A percentile compares a stretch with the other conserved stretches of the same genome.
Conservation (phyloP, 768 basidiomycete genomes). For the Panellus pusillus region DNA sequence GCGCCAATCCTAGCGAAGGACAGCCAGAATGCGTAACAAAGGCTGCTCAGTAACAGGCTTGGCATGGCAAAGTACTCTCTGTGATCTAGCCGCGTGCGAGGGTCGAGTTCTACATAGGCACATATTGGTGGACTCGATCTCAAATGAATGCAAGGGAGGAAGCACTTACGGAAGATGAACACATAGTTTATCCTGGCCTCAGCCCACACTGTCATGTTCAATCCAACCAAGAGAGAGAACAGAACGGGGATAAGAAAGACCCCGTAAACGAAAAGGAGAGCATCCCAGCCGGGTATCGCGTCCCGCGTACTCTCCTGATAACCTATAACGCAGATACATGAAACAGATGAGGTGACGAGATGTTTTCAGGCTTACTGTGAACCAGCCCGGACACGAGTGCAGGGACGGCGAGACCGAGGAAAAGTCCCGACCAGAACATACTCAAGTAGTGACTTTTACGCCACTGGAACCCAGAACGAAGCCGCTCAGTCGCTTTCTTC, state of each 20-base stretch:
- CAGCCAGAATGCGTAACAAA: constrained; percentile 83
- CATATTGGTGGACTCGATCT: background rate
- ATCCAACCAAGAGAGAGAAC: constrained; percentile 73
- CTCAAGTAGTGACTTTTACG: constrained; percentile 67
- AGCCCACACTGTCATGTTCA: constrained; percentile 84
- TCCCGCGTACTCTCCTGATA: constrained; percentile 52
- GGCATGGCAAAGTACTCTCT: constrained; percentile 77
- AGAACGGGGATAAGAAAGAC: constrained; percentile 71
- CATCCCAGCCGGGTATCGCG: constrained; percentile 67
- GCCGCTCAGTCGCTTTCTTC: constrained; percentile 69
- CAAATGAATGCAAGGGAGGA: constrained; percentile 1
- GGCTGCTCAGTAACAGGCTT: constrained; percentile 68
- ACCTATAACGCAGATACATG: constrained; percentile 35
- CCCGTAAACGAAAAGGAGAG: constrained; percentile 77
- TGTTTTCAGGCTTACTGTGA: constrained; percentile 41
- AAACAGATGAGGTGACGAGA: background rate
- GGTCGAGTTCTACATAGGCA: constrained; percentile 55
- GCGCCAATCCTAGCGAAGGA: constrained; percentile 69
- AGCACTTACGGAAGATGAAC: constrained; percentile 78
- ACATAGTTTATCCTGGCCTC: constrained; percentile 82
- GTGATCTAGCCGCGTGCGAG: constrained; percentile 71
- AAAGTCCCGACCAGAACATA: constrained; percentile 72
- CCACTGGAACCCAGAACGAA: constrained; percentile 50
- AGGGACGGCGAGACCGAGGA: constrained; percentile 71
- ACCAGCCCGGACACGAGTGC: constrained; percentile 65